phyloP scores from a whole-genome alignment of 768 basidiomycete genomes.

The Suillus bovinus region DNA sequence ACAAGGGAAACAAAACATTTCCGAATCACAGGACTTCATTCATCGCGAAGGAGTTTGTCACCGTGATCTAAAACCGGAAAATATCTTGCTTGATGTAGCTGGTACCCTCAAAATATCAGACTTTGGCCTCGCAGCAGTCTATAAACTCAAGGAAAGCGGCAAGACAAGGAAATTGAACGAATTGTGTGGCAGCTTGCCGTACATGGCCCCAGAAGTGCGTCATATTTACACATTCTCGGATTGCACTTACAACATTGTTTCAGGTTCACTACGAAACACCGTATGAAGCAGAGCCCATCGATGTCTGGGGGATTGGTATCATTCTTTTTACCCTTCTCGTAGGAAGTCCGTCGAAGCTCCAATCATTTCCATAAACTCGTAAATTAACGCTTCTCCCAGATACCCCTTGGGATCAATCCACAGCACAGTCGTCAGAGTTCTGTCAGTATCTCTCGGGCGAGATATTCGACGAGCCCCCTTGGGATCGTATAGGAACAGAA shows the following conservation, averaged over 20 bases:
- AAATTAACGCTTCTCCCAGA: slow-evolving; percentile 46
- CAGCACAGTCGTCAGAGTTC: slow-evolving; percentile 76
- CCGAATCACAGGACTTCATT: slow-evolving; percentile 64
- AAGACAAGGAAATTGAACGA: slow-evolving; percentile 76
- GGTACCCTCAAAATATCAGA: slow-evolving; percentile 93
- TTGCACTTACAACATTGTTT: background rate
- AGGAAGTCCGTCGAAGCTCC: slow-evolving; percentile 66
- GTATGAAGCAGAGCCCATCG: slow-evolving; percentile 90
- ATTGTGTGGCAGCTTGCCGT: slow-evolving; percentile 89
- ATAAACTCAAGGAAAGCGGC: slow-evolving; percentile 77
- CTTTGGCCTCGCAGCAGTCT: slow-evolving; percentile 92
- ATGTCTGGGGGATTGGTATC: slow-evolving; percentile 95
- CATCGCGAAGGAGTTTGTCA: slow-evolving; percentile 92
- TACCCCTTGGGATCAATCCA: slow-evolving; percentile 98
- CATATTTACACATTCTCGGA: background rate
- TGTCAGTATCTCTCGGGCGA: slow-evolving; percentile 70
- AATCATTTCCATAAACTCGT: too few species aligned
- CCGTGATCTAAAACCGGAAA: slow-evolving; percentile 96
- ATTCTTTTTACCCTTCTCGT: slow-evolving; percentile 89
- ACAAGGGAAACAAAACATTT: background rate
- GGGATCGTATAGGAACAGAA: slow-evolving; percentile 62
- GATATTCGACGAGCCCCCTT: slow-evolving; percentile 75
- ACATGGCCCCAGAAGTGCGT: slow-evolving; percentile 90
- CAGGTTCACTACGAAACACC: slow-evolving; percentile 67
- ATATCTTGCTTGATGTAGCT: slow-evolving; percentile 79